Evolutionary conservation across 2,329 filamentous ascomycete genomes (phyloP).

Genomic region (Nemania sp.): DNA sequence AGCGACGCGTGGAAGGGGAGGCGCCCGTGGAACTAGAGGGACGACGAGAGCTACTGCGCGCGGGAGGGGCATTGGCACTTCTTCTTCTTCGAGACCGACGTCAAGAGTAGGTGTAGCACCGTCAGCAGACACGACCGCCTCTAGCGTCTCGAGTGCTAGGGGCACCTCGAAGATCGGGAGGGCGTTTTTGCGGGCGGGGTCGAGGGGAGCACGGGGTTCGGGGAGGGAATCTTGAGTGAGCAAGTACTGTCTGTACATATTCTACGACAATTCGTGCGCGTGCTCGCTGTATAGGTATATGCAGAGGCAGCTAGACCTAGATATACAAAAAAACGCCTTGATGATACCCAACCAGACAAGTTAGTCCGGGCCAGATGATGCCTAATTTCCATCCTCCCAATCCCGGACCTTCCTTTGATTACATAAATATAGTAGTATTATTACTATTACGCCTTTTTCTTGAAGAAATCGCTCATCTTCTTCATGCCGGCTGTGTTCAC

Average conservation of each 20-base stretch:
- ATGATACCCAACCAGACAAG: slow-evolving; percentile 29
- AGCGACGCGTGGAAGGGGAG: slow-evolving; percentile 32
- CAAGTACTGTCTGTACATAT: slow-evolving; percentile 29
- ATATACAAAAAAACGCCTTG: slow-evolving; percentile 13
- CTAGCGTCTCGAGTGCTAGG: slow-evolving; percentile 51
- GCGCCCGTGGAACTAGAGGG: slow-evolving; percentile 33
- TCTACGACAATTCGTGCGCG: slow-evolving; percentile 17
- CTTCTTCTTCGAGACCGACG: slow-evolving; percentile 41
- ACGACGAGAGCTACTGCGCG: slow-evolving; percentile 33
- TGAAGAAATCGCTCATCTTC: slow-evolving; percentile 96
- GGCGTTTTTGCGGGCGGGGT: slow-evolving; percentile 64
- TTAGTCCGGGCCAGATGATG: slow-evolving; percentile 12
- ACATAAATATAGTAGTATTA: slow-evolving; percentile 32
- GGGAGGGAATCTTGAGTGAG: background rate
- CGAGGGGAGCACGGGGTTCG: slow-evolving; percentile 62
- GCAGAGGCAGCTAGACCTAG: slow-evolving; percentile 20
- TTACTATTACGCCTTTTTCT: slow-evolving; percentile 67
- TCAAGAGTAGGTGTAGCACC: slow-evolving; percentile 53
- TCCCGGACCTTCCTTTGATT: slow-evolving; percentile 12
- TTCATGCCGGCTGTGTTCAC: slow-evolving; percentile 94
- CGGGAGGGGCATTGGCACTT: slow-evolving; percentile 31
- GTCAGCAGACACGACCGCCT: slow-evolving; percentile 46
- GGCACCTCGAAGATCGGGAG: slow-evolving; percentile 59
- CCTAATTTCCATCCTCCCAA: background rate
- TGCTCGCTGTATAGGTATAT: background rate